A percentile compares a stretch with the other conserved stretches of the same genome.
Evolutionary conservation across 768 basidiomycete species (phyloP).

Genomic region (Boletus sensibilis): DNA sequence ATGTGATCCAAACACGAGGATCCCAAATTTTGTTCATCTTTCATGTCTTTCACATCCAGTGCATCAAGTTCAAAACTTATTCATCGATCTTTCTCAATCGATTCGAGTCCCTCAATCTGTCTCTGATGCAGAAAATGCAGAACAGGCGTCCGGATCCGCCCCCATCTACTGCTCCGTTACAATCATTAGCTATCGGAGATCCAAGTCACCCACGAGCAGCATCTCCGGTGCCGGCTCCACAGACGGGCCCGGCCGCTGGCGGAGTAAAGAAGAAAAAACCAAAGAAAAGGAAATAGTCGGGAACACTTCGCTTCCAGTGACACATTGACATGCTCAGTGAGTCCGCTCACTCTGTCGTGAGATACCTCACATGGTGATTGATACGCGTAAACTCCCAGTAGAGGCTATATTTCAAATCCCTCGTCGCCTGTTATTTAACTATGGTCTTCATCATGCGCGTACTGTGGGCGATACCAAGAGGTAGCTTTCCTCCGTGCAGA

Average conservation of each 20-base stretch:
- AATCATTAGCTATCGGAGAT: constrained; percentile 20
- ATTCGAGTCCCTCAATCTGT: constrained; percentile 88
- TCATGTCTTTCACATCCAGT: constrained; percentile 46
- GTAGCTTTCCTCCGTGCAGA: background rate
- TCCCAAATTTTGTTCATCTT: background rate
- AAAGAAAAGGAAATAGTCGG: constrained; percentile 68
- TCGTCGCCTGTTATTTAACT: constrained; percentile 6
- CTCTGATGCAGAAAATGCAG: constrained; percentile 84
- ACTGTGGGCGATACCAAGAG: background rate
- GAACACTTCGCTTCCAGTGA: constrained; percentile 1
- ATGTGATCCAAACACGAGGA: constrained; percentile 32
- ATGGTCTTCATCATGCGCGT: constrained; percentile 1
- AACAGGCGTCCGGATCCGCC: constrained; percentile 49
- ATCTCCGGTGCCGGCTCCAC: constrained; percentile 35
- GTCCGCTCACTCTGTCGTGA: constrained; percentile 5
- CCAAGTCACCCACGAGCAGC: constrained; percentile 32
- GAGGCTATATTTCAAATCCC: constrained; percentile 2
- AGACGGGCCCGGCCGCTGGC: constrained; percentile 42
- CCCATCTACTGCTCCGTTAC: constrained; percentile 15
- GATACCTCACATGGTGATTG: background rate
- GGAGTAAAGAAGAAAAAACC: constrained; percentile 82
- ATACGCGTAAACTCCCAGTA: constrained; percentile 1
- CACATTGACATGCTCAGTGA: constrained; percentile 10
- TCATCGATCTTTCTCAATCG: constrained; percentile 95
- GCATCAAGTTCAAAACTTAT: constrained; percentile 93